phyloP scores from a whole-genome alignment of 352 stramenopile species.

The Globisporangium megalacanthum region DNA sequence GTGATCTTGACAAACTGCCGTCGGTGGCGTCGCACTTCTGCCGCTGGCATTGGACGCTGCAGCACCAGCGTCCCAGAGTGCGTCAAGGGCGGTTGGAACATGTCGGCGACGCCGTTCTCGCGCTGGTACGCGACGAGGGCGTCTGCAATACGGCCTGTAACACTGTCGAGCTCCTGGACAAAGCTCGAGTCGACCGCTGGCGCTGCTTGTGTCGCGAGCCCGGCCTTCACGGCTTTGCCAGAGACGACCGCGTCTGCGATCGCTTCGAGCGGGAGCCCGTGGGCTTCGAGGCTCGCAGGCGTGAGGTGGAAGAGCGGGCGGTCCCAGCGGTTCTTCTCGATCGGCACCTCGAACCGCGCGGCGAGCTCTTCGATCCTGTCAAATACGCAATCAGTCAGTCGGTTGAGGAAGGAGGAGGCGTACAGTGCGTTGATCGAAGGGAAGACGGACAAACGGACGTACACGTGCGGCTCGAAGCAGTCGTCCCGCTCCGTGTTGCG shows the following conservation, averaged over 20 bases:
- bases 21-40: slow-evolving; percentile 62
- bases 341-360: slow-evolving; percentile 85
- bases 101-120: slow-evolving; percentile 52
- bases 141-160: slow-evolving; percentile 54
- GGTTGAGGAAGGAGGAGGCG: too few species aligned
- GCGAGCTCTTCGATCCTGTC: slow-evolving; percentile 81
- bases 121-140: slow-evolving; percentile 55
- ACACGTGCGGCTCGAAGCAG: slow-evolving; percentile 43
- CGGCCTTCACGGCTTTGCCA: slow-evolving; percentile 65
- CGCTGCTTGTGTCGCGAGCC: slow-evolving; percentile 54
- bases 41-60: slow-evolving; percentile 40
- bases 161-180: slow-evolving; percentile 59
- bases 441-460: slow-evolving; percentile 7
- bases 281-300: slow-evolving; percentile 28
- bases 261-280: slow-evolving; percentile 36
- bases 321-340: slow-evolving; percentile 94
- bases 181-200: slow-evolving; percentile 64
- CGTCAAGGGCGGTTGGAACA: slow-evolving; percentile 31
- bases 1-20: slow-evolving; percentile 83
- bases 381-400: too few species aligned
- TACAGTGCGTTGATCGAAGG: too few species aligned
- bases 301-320: slow-evolving; percentile 78
- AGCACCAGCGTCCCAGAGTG: slow-evolving; percentile 24
- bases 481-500: slow-evolving; percentile 39
- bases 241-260: slow-evolving; percentile 56